These are phyloP conservation scores for Capillidium heterosporum DNA, from an alignment of 371 early-diverging fungal genomes.

Conservation along the genomic window DNA sequence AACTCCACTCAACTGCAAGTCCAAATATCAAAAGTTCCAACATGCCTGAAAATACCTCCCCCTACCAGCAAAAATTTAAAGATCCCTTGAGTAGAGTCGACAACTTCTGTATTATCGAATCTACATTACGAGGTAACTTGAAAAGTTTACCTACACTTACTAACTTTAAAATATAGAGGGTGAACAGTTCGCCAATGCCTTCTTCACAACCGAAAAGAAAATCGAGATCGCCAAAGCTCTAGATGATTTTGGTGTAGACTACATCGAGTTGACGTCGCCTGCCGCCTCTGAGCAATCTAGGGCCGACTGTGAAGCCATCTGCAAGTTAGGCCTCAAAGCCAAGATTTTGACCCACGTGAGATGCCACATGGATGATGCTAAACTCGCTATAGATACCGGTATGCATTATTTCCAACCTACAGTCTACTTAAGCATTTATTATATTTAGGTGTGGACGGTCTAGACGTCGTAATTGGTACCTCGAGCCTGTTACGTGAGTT, in stretches of 20 bases:
- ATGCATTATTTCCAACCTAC: background rate
- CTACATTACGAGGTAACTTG: conserved; percentile 65
- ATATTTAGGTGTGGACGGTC: conserved; percentile 59
- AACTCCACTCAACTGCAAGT: too few relatives aligned
- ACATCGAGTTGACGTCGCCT: conserved; percentile 88
- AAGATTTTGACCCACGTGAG: conserved; percentile 91
- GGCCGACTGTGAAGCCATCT: conserved; percentile 74
- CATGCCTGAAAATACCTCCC: conserved; percentile 8
- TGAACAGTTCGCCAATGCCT: conserved; percentile 95
- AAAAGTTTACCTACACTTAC: background rate
- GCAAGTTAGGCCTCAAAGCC: conserved; percentile 82
- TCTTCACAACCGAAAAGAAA: conserved; percentile 89
- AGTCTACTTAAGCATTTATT: background rate
- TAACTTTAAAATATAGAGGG: conserved; percentile 43
- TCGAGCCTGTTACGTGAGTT: conserved; percentile 83
- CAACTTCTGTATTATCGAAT: conserved; percentile 91
- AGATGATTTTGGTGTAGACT: conserved; percentile 91
- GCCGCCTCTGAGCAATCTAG: conserved; percentile 90
- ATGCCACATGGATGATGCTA: conserved; percentile 95
- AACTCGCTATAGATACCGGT: conserved; percentile 82
- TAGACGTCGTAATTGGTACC: conserved; percentile 93
- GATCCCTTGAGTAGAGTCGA: conserved; percentile 68
- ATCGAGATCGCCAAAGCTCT: conserved; percentile 91
- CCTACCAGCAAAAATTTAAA: conserved; percentile 35
- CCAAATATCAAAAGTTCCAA: background rate